Conservation (phyloP, 2,329 filamentous ascomycete genomes). For the Thielaviopsis populi region DNA sequence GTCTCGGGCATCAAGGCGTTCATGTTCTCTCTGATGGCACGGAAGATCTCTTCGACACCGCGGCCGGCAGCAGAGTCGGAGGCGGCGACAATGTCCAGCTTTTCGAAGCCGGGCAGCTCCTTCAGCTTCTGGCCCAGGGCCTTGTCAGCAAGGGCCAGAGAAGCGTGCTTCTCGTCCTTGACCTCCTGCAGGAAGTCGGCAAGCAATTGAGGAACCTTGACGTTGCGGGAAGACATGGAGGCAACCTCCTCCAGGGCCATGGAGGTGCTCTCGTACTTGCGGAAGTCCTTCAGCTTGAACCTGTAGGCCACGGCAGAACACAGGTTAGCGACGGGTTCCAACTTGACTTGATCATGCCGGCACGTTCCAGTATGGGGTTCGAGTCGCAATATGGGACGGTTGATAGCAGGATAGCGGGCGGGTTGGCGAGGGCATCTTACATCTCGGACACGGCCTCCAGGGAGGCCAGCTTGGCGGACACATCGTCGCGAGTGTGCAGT, state of each 20-base stretch:
- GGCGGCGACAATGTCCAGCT: constrained; percentile 64
- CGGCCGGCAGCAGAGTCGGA: constrained; percentile 57
- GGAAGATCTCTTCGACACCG: constrained; percentile 63
- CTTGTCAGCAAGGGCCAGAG: constrained; percentile 81
- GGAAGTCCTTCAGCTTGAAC: constrained; percentile 90
- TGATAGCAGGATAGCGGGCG: background rate
- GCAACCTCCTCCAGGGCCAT: constrained; percentile 82
- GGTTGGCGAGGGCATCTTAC: constrained; percentile 36
- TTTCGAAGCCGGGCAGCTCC: constrained; percentile 75
- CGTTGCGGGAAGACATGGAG: constrained; percentile 56
- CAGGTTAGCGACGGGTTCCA: constrained; percentile 14
- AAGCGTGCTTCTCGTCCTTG: constrained; percentile 96
- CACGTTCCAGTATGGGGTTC: background rate
- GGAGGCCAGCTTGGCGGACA: constrained; percentile 58
- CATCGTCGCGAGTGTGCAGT: constrained; percentile 73
- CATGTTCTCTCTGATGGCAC: constrained; percentile 82
- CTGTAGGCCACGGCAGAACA: constrained; percentile 28
- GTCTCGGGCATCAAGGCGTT: constrained; percentile 78
- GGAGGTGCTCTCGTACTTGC: constrained; percentile 91
- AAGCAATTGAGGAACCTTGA: constrained; percentile 85
- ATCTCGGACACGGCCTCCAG: constrained; percentile 76
- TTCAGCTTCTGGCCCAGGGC: constrained; percentile 86
- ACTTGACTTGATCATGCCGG: background rate
- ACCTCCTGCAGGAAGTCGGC: constrained; percentile 69
- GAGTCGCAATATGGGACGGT: background rate